These are phyloP conservation scores for Fusarium veterinarium DNA, from an alignment of 2,329 filamentous ascomycete species.

Conservation along the genomic window DNA sequence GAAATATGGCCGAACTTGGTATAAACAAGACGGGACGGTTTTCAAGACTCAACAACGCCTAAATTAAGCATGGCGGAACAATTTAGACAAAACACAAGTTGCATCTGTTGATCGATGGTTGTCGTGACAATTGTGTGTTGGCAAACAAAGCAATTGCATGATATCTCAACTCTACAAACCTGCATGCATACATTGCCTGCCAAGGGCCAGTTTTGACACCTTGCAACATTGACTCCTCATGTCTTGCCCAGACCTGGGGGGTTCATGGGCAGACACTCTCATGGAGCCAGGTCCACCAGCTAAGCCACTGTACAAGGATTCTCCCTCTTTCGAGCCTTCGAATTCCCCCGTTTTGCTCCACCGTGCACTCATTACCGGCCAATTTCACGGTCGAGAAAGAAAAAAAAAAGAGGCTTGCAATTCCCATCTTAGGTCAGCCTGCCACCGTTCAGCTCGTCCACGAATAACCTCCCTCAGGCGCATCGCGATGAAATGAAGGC, in stretches of 20 bases:
- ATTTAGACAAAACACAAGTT: slow-evolving; percentile 13
- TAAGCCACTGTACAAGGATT: slow-evolving; percentile 42
- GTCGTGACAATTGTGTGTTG: slow-evolving; percentile 38
- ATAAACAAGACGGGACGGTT: slow-evolving; percentile 18
- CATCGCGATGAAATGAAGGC: slow-evolving; percentile 15
- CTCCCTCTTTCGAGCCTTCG: slow-evolving; percentile 35
- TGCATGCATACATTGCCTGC: slow-evolving; percentile 20
- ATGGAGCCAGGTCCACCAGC: slow-evolving; percentile 23
- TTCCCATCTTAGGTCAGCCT: slow-evolving; percentile 32
- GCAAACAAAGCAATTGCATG: slow-evolving; percentile 22
- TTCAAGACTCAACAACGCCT: slow-evolving; percentile 14
- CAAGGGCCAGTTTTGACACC: background rate
- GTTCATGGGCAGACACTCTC: slow-evolving; percentile 18
- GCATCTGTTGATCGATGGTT: slow-evolving; percentile 26
- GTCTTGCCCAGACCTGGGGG: slow-evolving; percentile 25
- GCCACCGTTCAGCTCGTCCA: slow-evolving; percentile 18
- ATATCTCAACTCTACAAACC: slow-evolving; percentile 11
- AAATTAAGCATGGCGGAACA: slow-evolving; percentile 11
- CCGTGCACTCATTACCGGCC: slow-evolving; percentile 20
- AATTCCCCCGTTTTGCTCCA: slow-evolving; percentile 35
- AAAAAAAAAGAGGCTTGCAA: slow-evolving; percentile 26
- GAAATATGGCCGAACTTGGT: slow-evolving; percentile 35
- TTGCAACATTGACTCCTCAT: slow-evolving; percentile 4
- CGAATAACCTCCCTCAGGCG: slow-evolving; percentile 24
- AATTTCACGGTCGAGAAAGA: slow-evolving; percentile 38